A percentile compares a stretch with the other conserved stretches of the same genome.
phyloP scores from a whole-genome alignment of 768 basidiomycete species.

The Calocera viscosa region DNA sequence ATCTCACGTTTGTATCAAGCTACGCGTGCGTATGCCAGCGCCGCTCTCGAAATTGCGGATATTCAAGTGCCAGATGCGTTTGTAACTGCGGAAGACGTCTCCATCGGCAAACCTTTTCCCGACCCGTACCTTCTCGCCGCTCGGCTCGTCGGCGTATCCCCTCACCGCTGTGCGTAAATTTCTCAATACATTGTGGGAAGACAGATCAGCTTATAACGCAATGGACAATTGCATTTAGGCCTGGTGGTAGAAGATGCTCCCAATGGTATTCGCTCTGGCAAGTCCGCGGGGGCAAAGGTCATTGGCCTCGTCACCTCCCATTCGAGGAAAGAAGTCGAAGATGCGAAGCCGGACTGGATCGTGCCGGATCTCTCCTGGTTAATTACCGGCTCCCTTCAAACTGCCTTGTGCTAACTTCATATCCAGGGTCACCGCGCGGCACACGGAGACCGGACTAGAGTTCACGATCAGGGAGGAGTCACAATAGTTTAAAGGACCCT shows the following conservation, averaged over 20 bases:
- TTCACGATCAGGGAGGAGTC: not conserved
- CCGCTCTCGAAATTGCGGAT: slow-evolving; percentile 51
- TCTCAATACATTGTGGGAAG: not conserved
- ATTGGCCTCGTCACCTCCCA: slow-evolving; percentile 81
- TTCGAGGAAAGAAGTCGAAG: slow-evolving; percentile 40
- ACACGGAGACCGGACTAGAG: not conserved
- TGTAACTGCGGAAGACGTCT: slow-evolving; percentile 65
- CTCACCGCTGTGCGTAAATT: slow-evolving; percentile 39
- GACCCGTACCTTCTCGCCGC: slow-evolving; percentile 79
- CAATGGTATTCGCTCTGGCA: slow-evolving; percentile 66
- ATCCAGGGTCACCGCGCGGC: not conserved
- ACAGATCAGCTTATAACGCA: not conserved
- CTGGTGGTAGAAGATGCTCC: slow-evolving; percentile 85
- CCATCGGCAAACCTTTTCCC: slow-evolving; percentile 73
- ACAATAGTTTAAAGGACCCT: not conserved
- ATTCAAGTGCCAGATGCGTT: slow-evolving; percentile 45
- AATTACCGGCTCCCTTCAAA: slow-evolving; percentile 18
- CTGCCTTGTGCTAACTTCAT: not conserved
- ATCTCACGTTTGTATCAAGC: slow-evolving; percentile 36
- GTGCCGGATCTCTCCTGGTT: slow-evolving; percentile 57
- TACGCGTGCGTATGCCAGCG: slow-evolving; percentile 57
- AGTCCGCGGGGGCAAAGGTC: slow-evolving; percentile 62
- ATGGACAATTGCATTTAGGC: slow-evolving; percentile 13
- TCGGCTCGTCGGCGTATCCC: slow-evolving; percentile 39
- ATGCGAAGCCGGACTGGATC: slow-evolving; percentile 50